Conservation (phyloP, 2,329 filamentous ascomycete genomes). For the Niveomyces coronatus region DNA sequence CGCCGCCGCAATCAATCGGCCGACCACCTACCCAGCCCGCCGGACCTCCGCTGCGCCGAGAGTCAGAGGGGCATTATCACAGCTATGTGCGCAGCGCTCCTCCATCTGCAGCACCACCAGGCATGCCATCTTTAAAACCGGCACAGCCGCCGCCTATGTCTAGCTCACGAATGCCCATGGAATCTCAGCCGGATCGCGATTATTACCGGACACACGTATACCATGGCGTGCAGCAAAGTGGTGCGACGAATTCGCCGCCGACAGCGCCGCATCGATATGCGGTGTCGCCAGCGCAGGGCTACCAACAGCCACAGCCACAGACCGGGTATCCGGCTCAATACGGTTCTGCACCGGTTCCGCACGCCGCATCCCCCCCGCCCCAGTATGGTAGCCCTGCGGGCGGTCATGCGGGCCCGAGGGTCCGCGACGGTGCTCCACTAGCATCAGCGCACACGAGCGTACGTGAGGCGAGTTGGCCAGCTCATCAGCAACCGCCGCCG, state of each 20-base stretch:
- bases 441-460: conserved; percentile 11
- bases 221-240: conserved; percentile 24
- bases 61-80: conserved; percentile 37
- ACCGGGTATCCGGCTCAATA: conserved; percentile 33
- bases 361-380: conserved; percentile 38
- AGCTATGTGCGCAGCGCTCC: conserved; percentile 28
- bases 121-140: conserved; percentile 47
- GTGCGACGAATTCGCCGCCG: conserved; percentile 36
- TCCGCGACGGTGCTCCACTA: conserved; percentile 9
- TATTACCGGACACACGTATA: conserved; percentile 36
- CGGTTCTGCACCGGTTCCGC: conserved; percentile 25
- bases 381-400: conserved; percentile 42
- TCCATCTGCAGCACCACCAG: conserved; percentile 26
- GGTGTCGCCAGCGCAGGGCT: conserved; percentile 26
- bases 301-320: conserved; percentile 37
- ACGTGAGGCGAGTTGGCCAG: conserved; percentile 7
- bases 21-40: conserved; percentile 29
- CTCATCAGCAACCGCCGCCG: conserved; percentile 13
- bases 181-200: conserved; percentile 31
- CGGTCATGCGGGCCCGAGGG: conserved; percentile 26
- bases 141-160: conserved; percentile 36
- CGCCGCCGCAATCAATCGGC: conserved; percentile 36
- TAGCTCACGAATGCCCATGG: conserved; percentile 30
- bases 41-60: conserved; percentile 35
- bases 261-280: conserved; percentile 33